Conservation (phyloP, 768 basidiomycete species). For the Boletus sp. region DNA sequence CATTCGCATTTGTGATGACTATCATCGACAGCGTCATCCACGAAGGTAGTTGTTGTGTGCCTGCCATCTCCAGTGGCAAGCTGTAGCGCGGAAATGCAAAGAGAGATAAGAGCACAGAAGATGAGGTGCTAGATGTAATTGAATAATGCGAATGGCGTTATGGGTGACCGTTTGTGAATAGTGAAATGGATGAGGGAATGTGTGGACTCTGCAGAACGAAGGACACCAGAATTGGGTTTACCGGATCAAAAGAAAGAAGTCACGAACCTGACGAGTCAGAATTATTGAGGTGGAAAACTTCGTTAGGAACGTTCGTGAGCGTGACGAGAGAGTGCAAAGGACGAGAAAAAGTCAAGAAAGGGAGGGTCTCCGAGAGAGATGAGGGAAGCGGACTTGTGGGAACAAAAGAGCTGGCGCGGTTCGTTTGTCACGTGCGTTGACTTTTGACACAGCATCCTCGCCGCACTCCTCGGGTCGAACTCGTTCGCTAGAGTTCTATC, state of each 20-base stretch:
- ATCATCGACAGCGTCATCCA: conserved; percentile 65
- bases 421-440: conserved; percentile 36
- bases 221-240: not conserved
- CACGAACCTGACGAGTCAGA: conserved; percentile 17
- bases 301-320: conserved; percentile 18
- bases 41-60: conserved; percentile 66
- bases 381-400: conserved; percentile 12
- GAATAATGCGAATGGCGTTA: conserved; percentile 2
- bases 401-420: conserved; percentile 26
- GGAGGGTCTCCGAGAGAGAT: conserved; percentile 12
- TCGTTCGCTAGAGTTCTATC: no score
- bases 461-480: no score
- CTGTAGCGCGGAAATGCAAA: not conserved
- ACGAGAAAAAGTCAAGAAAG: conserved; percentile 1
- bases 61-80: conserved; percentile 26
- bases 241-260: not conserved
- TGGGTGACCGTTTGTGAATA: conserved; percentile 2
- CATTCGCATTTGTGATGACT: conserved; percentile 51
- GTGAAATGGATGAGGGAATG: conserved; percentile 23
- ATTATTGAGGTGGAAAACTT: conserved; percentile 3
- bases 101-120: conserved; percentile 8
- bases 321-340: conserved; percentile 3
- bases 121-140: conserved; percentile 4
- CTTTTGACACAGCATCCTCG: conserved; percentile 7
- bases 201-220: conserved; percentile 19